Percentiles rank a stretch among this genome's conserved stretches.
These are phyloP conservation scores for Ustilago vetiveriae DNA, from an alignment of 1,284 basidiomycete genomes.

Conservation along the genomic window DNA sequence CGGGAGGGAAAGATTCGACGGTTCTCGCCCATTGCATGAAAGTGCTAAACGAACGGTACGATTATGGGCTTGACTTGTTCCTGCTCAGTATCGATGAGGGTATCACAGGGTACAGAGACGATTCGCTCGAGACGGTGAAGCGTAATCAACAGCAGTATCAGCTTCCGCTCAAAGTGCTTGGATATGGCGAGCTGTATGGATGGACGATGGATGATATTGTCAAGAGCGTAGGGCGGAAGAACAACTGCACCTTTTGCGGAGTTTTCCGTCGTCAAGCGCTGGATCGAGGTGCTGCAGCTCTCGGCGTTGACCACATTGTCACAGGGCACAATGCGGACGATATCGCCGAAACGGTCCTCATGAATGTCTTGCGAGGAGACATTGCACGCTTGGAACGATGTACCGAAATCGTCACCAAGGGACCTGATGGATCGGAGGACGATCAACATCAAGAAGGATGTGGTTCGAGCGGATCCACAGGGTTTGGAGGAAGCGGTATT, in stretches of 20 bases:
- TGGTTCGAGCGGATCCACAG: constrained; percentile 42
- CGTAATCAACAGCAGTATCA: constrained; percentile 94
- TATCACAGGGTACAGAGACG: constrained; percentile 97
- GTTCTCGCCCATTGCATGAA: constrained; percentile 98
- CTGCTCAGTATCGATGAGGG: constrained; percentile 98
- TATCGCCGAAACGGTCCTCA: constrained; percentile 96
- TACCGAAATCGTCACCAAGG: constrained; percentile 79
- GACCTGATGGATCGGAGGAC: constrained; percentile 42
- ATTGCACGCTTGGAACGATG: constrained; percentile 92
- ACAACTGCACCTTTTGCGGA: constrained; percentile 99
- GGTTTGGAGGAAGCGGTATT: constrained; percentile 82
- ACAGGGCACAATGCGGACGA: constrained; percentile 99
- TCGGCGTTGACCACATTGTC: constrained; percentile 95
- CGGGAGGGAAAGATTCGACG: constrained; percentile 98
- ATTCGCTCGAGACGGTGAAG: constrained; percentile 98
- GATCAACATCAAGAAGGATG: constrained; percentile 67
- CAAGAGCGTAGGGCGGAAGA: constrained; percentile 90
- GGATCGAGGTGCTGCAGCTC: constrained; percentile 87
- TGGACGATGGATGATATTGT: constrained; percentile 99
- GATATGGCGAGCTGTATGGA: constrained; percentile 94
- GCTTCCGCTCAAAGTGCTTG: constrained; percentile 93
- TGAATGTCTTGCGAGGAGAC: constrained; percentile 99
- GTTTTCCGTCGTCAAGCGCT: constrained; percentile 96
- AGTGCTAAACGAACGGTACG: constrained; percentile 88
- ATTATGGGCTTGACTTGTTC: constrained; percentile 90